Evolutionary conservation across 768 basidiomycete species (phyloP), one percentile per base, ranked within the genome.

Genomic region (Kondoa subrosea): DNA sequence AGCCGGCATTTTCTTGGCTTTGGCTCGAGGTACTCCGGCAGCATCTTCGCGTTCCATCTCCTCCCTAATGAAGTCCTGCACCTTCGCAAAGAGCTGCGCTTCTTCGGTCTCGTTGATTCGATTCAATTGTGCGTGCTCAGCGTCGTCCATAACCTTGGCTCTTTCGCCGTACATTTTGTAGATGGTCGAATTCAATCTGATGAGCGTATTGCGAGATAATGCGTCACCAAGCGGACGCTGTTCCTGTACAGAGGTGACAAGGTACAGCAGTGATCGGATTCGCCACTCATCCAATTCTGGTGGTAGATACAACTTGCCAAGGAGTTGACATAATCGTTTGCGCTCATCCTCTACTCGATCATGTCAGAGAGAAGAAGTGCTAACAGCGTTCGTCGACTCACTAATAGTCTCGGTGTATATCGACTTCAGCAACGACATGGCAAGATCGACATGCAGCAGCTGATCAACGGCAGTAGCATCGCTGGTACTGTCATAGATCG

Each of bases 171-270:
- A 73, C 1, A 57, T 65, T 80, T 89, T 91, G 62, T 78, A 76
- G 57, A 95, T 79, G 2, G 79, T 69, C 0, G 80, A 75, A 33
- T 88, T 84, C 74, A 93, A 91, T 70, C 84, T 85, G 27, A 77
- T 78, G 63, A 93, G 80, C 0, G 89, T 85, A 69, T 86, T 91
- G 57, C 82, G 83, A 16, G 85, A 77, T 68, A 81, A 73, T 60
- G 80, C 78, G 79, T 92, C 80, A 66, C 81, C 75, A 74, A 82
- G 69, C 0, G 84, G 84, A 34, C 81, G 81, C 79, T 83, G 83
- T 85, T 79, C 76, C 68, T 79, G 80, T 33, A 90, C 75, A 72
- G 81, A 84, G 40, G 82, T 78, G 66, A 88, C 78, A 21, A 89
- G 75, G 12, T 83, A 76, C 31, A 81, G 76, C 0, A 85, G 70